Evolutionary conservation across 208 protist species (phyloP).

Genomic region (Borovskyia barvae): DNA sequence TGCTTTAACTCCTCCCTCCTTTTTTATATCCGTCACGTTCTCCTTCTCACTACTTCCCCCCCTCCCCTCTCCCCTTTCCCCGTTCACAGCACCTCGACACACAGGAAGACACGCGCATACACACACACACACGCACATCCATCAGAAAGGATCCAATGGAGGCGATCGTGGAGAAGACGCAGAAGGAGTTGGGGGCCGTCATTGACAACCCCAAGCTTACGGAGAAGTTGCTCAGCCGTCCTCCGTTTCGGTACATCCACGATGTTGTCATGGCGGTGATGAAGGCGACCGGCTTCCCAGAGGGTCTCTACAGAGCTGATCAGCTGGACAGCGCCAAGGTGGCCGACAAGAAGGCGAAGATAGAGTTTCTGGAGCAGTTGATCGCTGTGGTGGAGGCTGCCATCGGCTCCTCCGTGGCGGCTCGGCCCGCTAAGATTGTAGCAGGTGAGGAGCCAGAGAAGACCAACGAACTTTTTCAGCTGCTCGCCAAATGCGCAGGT

Average conservation of each 20-base stretch:
- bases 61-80: no score
- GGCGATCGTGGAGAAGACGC: conserved; percentile 72
- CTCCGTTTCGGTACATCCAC: conserved; percentile 90
- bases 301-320: conserved; percentile 54
- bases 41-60: no score
- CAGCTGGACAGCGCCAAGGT: conserved; percentile 79
- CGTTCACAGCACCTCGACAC: no score
- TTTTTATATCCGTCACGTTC: no score
- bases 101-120: no score
- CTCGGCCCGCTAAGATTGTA: conserved; percentile 82
- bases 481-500: conserved; percentile 67
- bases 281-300: conserved; percentile 68
- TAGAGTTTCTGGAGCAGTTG: conserved; percentile 72
- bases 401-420: conserved; percentile 54
- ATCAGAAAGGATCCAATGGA: no score
- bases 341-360: conserved; percentile 80
- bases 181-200: conserved; percentile 71
- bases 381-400: conserved; percentile 78
- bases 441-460: conserved; percentile 83
- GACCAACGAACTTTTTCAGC: conserved; percentile 87
- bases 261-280: conserved; percentile 80
- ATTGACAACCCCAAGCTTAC: conserved; percentile 81
- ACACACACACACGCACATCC: neutral
- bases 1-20: no score
- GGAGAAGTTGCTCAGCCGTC: conserved; percentile 85